These are phyloP conservation scores for Podospora bellae-mahoneyi DNA, from an alignment of 495 filamentous ascomycete species.

Conservation along the genomic window DNA sequence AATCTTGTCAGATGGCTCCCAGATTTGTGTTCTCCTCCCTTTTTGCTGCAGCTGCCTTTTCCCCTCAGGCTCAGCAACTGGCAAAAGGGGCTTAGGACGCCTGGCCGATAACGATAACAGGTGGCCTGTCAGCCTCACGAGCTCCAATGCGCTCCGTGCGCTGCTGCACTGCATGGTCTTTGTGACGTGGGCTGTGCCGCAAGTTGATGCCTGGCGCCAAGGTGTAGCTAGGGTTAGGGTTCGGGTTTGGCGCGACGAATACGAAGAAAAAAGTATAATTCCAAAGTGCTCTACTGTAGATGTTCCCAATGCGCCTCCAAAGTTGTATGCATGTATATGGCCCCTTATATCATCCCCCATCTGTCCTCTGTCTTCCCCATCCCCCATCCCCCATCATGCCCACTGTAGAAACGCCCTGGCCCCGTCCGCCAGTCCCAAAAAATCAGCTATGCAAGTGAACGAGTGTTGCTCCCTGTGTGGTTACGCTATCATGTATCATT, in stretches of 20 bases:
- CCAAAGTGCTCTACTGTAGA: conserved; percentile 3
- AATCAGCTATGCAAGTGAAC: conserved; percentile 5
- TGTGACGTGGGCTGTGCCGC: neutral
- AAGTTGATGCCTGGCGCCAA: neutral
- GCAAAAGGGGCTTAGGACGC: conserved; percentile 1
- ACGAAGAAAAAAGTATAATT: neutral
- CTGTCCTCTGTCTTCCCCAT: neutral
- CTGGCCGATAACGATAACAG: conserved; percentile 5
- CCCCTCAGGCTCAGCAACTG: neutral
- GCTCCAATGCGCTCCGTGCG: neutral
- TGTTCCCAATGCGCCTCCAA: conserved; percentile 2
- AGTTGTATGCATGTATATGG: conserved; percentile 10
- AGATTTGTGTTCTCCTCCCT: neutral
- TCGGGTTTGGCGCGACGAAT: neutral
- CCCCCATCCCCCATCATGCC: neutral
- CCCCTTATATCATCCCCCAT: conserved; percentile 4
- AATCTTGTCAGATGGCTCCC: neutral
- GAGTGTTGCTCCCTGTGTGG: neutral
- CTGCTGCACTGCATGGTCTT: neutral
- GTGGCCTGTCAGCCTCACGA: neutral
- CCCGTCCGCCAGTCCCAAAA: neutral
- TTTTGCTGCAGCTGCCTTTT: conserved; percentile 9
- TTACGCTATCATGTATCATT: neutral
- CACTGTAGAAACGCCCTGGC: conserved; percentile 5
- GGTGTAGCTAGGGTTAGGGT: neutral